phyloP scores from a whole-genome alignment of 2,329 filamentous ascomycete species.

The Alternaria sp. region DNA sequence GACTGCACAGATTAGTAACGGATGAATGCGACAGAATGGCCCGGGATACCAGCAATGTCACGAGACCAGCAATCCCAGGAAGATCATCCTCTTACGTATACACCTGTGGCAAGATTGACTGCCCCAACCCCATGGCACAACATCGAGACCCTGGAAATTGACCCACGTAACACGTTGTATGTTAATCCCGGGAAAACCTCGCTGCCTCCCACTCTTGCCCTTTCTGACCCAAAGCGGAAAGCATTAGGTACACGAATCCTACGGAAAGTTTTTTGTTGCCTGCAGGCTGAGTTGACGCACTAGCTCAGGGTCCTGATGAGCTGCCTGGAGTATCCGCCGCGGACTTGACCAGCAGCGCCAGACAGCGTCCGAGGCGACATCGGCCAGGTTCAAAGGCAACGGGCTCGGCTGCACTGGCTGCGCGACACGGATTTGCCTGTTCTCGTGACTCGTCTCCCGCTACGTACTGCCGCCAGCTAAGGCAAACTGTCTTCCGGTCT shows the following conservation, averaged over 20 bases:
- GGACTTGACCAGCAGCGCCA: slow-evolving; percentile 8
- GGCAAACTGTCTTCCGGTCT: slow-evolving; percentile 30
- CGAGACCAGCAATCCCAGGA: not conserved
- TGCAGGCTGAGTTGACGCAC: slow-evolving; percentile 15
- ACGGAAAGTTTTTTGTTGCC: slow-evolving; percentile 1
- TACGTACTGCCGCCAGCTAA: slow-evolving; percentile 21
- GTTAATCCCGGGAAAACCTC: slow-evolving; percentile 14
- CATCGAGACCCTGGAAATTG: slow-evolving; percentile 19
- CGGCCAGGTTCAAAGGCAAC: slow-evolving; percentile 30
- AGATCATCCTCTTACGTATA: not conserved
- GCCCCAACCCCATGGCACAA: not conserved
- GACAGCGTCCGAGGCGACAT: slow-evolving; percentile 39
- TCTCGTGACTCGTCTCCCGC: slow-evolving; percentile 45
- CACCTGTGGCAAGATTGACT: not conserved
- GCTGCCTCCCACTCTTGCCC: slow-evolving; percentile 20
- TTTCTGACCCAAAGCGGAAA: slow-evolving; percentile 11
- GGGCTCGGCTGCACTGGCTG: slow-evolving; percentile 12
- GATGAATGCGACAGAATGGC: not conserved
- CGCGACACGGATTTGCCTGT: slow-evolving; percentile 30
- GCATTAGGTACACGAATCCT: slow-evolving; percentile 26
- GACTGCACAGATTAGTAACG: not conserved
- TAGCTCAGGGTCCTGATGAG: slow-evolving; percentile 13
- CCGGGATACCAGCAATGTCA: not conserved
- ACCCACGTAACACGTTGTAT: not conserved
- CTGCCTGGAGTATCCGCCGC: slow-evolving; percentile 39